phyloP scores from a whole-genome alignment of 73 alveolate species.

The Uronychia binucleata region DNA sequence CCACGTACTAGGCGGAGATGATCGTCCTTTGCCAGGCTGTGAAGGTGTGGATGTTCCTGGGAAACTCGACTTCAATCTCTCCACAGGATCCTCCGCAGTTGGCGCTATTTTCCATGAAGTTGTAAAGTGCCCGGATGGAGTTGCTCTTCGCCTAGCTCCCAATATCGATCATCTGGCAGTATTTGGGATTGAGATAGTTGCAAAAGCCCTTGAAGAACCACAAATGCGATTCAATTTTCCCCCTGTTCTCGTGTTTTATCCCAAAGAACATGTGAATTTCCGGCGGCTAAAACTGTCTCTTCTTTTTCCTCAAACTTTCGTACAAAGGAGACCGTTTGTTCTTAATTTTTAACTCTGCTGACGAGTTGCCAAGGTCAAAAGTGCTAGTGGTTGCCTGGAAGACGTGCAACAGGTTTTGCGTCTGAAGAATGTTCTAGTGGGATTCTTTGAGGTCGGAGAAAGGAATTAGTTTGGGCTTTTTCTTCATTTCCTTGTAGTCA shows the following conservation, averaged over 20 bases:
- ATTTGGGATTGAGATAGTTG: conserved; percentile 25
- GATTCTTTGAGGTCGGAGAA: too few species aligned
- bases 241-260: conserved; percentile 34
- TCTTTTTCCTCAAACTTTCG: not conserved
- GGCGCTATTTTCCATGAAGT: conserved; percentile 1
- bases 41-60: not conserved
- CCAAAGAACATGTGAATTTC: conserved; percentile 43
- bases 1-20: not conserved
- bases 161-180: conserved; percentile 22
- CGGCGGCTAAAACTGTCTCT: not conserved
- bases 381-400: not conserved
- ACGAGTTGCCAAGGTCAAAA: not conserved
- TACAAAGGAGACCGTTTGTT: not conserved
- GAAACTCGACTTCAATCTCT: conserved; percentile 44
- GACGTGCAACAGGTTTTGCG: not conserved
- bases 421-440: too few species aligned
- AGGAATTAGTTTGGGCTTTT: too few species aligned
- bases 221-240: conserved; percentile 44
- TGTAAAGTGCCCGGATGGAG: conserved; percentile 15
- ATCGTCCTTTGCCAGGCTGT: not conserved
- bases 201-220: conserved; percentile 48
- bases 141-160: conserved; percentile 34
- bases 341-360: not conserved
- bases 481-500: too few species aligned
- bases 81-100: conserved; percentile 49